Conservation (phyloP, 208 protist genomes). For the Novymonas esmeraldas region DNA sequence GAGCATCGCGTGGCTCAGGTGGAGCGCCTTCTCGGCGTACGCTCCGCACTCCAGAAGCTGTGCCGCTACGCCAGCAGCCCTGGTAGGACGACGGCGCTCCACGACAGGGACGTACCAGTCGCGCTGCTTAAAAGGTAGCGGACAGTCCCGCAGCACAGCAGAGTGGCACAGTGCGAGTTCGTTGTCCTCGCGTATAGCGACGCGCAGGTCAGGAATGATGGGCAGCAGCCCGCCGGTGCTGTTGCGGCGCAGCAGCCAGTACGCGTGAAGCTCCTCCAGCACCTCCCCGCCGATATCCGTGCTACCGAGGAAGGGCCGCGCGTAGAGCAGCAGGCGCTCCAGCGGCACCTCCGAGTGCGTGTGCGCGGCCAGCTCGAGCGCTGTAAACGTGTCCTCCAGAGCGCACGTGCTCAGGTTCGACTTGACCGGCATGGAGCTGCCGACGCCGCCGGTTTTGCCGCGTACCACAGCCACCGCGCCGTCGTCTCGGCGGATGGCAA, state of each 20-base stretch:
- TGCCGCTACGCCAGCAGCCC: neutral
- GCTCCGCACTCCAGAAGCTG: conserved; percentile 15
- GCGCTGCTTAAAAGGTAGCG: conserved; percentile 79
- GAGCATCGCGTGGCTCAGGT: conserved; percentile 44
- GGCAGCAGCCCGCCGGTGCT: conserved; percentile 54
- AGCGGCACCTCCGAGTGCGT: conserved; percentile 47
- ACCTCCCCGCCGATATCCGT: conserved; percentile 28
- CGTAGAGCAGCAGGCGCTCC: conserved; percentile 39
- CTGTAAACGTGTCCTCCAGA: conserved; percentile 71
- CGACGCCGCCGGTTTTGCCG: conserved; percentile 53
- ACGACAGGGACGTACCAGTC: conserved; percentile 70
- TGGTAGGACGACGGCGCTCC: conserved; percentile 19
- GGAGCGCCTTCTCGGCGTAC: conserved; percentile 17
- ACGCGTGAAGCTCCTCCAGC: conserved; percentile 59
- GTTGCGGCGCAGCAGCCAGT: conserved; percentile 73
- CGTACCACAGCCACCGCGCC: conserved; percentile 30
- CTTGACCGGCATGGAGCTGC: conserved; percentile 9
- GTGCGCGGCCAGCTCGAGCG: conserved; percentile 57
- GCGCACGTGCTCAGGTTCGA: conserved; percentile 24
- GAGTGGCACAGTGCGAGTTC: conserved; percentile 50
- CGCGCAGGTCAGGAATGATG: conserved; percentile 63
- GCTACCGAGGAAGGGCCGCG: conserved; percentile 7
- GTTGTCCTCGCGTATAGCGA: conserved; percentile 65
- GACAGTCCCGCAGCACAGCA: conserved; percentile 74
- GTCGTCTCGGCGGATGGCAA: conserved; percentile 25